phyloP scores from a whole-genome alignment of 257 asterid genomes.

The Solanum chiquidenum region DNA sequence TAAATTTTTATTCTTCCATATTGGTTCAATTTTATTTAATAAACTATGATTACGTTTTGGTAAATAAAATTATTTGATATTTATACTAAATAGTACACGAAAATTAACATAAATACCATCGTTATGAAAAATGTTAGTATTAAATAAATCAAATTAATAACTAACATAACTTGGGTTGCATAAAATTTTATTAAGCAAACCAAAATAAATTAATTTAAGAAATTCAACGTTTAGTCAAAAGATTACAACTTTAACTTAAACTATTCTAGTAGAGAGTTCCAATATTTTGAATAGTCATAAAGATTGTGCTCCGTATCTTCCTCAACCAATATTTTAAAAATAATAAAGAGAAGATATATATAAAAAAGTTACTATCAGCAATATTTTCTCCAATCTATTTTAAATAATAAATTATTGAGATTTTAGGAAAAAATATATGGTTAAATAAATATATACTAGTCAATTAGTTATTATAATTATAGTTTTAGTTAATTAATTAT shows the following conservation, averaged over 20 bases:
- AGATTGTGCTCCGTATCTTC: neutral
- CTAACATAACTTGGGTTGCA: neutral
- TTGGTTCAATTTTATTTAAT: neutral
- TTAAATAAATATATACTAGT: no score
- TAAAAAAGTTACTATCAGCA: no score
- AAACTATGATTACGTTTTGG: neutral
- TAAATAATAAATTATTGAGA: no score
- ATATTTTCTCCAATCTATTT: no score
- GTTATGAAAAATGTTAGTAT: neutral
- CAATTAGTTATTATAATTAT: no score
- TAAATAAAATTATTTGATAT: neutral
- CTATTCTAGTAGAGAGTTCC: neutral
- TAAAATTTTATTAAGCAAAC: neutral
- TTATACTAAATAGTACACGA: neutral
- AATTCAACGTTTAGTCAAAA: neutral
- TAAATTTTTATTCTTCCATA: neutral
- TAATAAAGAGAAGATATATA: no score
- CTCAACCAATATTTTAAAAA: neutral
- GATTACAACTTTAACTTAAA: neutral
- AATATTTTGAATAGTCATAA: neutral
- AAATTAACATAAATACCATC: neutral
- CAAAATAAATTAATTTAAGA: neutral
- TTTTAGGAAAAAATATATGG: no score
- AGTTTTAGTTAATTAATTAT: no score
- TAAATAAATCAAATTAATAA: neutral